A percentile compares a stretch with the other conserved stretches of the same genome.
Evolutionary conservation across 306 rosid genomes (phyloP).

Genomic region (Gillenia trifoliata): DNA sequence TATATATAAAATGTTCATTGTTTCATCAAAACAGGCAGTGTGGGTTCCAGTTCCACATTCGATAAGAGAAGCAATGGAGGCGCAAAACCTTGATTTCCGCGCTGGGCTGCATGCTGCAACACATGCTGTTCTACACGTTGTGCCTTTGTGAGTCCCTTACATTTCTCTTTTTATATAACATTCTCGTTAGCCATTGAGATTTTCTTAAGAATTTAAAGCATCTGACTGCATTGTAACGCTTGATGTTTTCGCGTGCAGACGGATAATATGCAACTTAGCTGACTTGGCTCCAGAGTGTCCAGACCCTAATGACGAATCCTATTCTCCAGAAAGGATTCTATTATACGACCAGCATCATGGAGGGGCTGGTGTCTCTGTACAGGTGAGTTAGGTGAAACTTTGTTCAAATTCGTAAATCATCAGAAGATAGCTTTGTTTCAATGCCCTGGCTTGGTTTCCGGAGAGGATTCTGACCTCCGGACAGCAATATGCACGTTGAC

Average conservation of each 20-base stretch:
- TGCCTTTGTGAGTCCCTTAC: constrained; percentile 74
- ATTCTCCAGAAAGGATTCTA: constrained; percentile 81
- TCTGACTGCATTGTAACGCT: constrained; percentile 21
- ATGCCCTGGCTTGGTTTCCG: not conserved
- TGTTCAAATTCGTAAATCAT: not conserved
- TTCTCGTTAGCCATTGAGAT: not conserved
- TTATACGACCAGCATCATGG: constrained; percentile 86
- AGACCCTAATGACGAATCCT: constrained; percentile 67
- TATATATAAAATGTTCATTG: constrained; percentile 1
- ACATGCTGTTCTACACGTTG: constrained; percentile 84
- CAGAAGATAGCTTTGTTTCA: not conserved
- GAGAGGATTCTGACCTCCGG: not conserved
- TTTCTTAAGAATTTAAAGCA: not conserved
- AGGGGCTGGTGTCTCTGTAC: constrained; percentile 71
- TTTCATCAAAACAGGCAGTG: constrained; percentile 60
- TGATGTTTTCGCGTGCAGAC: constrained; percentile 38
- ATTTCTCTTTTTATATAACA: not conserved
- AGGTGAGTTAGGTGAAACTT: constrained; percentile 38
- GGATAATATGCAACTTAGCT: constrained; percentile 67
- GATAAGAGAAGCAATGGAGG: constrained; percentile 50
- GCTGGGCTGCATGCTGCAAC: constrained; percentile 98
- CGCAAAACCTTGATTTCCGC: constrained; percentile 61
- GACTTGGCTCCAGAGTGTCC: constrained; percentile 91
- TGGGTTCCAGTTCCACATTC: constrained; percentile 84
- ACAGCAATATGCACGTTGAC: not conserved